These are phyloP conservation scores for Capillidium rhysosporum DNA, from an alignment of 371 early-diverging fungal genomes.

Conservation along the genomic window DNA sequence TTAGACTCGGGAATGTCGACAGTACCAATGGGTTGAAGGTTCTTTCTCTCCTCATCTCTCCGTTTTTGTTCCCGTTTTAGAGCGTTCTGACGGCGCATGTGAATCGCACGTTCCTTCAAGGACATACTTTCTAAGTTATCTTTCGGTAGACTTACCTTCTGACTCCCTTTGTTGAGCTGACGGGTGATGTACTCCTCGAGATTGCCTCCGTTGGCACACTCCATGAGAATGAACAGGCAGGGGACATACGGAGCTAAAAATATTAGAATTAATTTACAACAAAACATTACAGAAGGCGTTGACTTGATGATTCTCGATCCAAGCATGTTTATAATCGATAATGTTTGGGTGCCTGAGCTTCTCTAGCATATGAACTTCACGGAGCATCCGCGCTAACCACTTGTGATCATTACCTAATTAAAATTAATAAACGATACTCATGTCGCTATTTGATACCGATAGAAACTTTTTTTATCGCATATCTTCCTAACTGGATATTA, in stretches of 20 bases:
- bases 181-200: conserved; percentile 71
- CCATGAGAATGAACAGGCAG: conserved; percentile 91
- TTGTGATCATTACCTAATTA: conserved; percentile 43
- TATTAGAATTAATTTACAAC: background rate
- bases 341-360: conserved; percentile 76
- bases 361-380: conserved; percentile 82
- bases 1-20: background rate
- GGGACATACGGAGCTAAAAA: conserved; percentile 58
- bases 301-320: conserved; percentile 67
- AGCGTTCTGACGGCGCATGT: background rate
- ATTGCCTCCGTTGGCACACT: conserved; percentile 90
- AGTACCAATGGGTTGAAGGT: background rate
- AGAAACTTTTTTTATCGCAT: conserved; percentile 85
- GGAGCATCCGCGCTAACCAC: conserved; percentile 85
- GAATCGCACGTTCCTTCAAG: background rate
- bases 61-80: background rate
- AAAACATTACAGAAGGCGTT: conserved; percentile 41
- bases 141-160: background rate
- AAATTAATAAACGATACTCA: background rate
- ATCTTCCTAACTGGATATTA: conserved; percentile 56
- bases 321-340: conserved; percentile 82
- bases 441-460: conserved; percentile 26
- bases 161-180: background rate
- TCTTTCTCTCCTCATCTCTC: background rate
- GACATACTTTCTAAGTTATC: conserved; percentile 2